Base-by-base conservation (phyloP, 2,329 filamentous ascomycete species). In the Trichophyton equinum region DNA sequence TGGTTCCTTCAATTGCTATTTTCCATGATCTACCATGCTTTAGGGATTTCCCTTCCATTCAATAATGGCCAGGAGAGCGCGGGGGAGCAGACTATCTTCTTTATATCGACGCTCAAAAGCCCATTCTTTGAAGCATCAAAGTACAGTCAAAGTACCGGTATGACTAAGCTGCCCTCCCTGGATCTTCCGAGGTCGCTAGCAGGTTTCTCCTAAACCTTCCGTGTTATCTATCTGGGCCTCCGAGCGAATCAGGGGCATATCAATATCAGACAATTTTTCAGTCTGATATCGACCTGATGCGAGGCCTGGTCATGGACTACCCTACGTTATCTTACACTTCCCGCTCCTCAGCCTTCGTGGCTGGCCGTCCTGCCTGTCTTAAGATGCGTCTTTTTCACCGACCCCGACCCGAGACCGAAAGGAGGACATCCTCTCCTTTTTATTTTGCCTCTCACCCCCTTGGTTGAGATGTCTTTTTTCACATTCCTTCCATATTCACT, bases 381-480 rank as follows among this genome's bases (percentile, higher is more conserved):
- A 30, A 33, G 51, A 55, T 55, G 51, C 25, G 51, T 36, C 27
- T 55, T 55, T 55, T 55, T 55, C 33, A n/a, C 51, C 51, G 51
- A 27, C 20, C 46, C 51, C 51, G 51, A 27, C 20, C 46, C 20
- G 27, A 55, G 13, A n/a, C 51, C 27, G n/a, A 27, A 27, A 20
- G 9, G 27, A 27, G 33, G 30, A n/a, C 25, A 51, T 22, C 30
- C 27, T 27, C 2, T 15, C 27, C 51, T 27, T 55, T 53, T 55
- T 55, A 55, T 33, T 15, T 20, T 55, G 18, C 15, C n/a, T 15
- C 13, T 18, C 11, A 27, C 5, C 27, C 27, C 51, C 27, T 1
- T n/a, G 25, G 25, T n/a, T 55, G 25, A 33, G 15, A 55, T 55
- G 51, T 4, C 49, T 18, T 55, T 33, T 53, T n/a, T 13, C 20